Evolutionary conservation across 805 yeast genomes (phyloP).

Genomic region (Barnettozyma sp.): DNA sequence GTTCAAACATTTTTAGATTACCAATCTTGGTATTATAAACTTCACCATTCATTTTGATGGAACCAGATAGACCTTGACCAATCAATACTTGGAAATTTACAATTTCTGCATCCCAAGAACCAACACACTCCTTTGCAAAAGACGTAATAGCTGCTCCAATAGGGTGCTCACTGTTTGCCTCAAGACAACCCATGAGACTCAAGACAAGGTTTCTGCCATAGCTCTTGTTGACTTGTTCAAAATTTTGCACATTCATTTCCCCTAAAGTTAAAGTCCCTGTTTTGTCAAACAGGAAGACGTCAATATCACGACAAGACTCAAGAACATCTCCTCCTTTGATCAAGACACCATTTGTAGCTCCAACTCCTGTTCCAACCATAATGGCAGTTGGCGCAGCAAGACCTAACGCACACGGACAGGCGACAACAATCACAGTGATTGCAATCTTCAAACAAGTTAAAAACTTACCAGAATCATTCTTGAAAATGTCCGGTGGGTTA

Average conservation of each 20-base stretch:
- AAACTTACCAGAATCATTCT: constrained; percentile 45
- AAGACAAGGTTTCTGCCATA: constrained; percentile 29
- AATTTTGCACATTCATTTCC: constrained; percentile 44
- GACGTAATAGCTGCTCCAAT: constrained; percentile 63
- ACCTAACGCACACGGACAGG: constrained; percentile 98
- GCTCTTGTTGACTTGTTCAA: constrained; percentile 14
- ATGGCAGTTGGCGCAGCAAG: constrained; percentile 98
- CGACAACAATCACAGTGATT: constrained; percentile 91
- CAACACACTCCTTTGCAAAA: constrained; percentile 24
- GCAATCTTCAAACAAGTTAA: constrained; percentile 71
- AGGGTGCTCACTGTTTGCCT: constrained; percentile 79
- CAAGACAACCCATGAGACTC: constrained; percentile 51
- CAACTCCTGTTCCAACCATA: constrained; percentile 98
- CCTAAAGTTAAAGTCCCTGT: constrained; percentile 95
- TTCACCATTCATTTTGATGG: constrained; percentile 17
- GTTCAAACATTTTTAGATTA: constrained; percentile 26
- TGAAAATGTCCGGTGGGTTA: constrained; percentile 45
- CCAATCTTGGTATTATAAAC: constrained; percentile 45
- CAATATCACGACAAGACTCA: constrained; percentile 61
- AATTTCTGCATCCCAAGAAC: constrained; percentile 10
- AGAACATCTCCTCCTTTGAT: constrained; percentile 90
- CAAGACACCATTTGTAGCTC: constrained; percentile 82
- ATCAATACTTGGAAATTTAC: constrained; percentile 26
- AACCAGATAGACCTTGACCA: constrained; percentile 33
- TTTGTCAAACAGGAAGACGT: constrained; percentile 78